phyloP scores from a whole-genome alignment of 1,139 yeast genomes.

The Protomyces pachydermus region DNA sequence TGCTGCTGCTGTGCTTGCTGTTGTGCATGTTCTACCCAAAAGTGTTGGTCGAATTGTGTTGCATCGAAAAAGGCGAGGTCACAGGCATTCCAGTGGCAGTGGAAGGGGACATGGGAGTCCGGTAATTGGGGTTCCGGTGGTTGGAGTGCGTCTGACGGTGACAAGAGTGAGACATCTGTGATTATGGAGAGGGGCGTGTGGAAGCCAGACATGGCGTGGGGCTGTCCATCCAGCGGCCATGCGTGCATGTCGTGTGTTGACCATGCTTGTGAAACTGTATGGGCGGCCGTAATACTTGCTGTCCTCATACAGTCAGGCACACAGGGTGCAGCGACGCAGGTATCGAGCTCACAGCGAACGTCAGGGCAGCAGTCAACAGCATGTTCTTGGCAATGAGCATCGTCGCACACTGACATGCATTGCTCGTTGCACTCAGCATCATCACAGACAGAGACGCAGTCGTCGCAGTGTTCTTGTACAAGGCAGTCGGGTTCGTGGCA shows the following conservation, averaged over 20 bases:
- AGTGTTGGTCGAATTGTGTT: slow-evolving; percentile 10
- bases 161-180: not conserved
- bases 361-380: not conserved
- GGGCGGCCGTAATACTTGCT: too few species aligned
- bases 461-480: not conserved
- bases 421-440: not conserved
- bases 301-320: not conserved
- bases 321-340: not conserved
- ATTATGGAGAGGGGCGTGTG: not conserved
- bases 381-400: not conserved
- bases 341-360: not conserved
- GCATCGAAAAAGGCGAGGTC: slow-evolving; percentile 16
- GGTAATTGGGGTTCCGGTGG: not conserved
- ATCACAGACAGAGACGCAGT: not conserved
- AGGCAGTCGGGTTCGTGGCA: not conserved
- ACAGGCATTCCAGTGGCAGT: slow-evolving; percentile 26
- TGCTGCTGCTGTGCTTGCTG: not conserved
- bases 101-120: slow-evolving; percentile 12
- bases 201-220: not conserved
- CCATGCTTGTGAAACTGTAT: too few species aligned
- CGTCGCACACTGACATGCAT: not conserved
- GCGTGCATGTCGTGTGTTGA: too few species aligned
- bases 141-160: not conserved
- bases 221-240: too few species aligned
- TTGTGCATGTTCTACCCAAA: slow-evolving; percentile 3